Percentiles rank a stretch among this genome's conserved stretches.
Evolutionary conservation across 352 stramenopile species (phyloP).

Genomic region (Phytophthora pistaciae): DNA sequence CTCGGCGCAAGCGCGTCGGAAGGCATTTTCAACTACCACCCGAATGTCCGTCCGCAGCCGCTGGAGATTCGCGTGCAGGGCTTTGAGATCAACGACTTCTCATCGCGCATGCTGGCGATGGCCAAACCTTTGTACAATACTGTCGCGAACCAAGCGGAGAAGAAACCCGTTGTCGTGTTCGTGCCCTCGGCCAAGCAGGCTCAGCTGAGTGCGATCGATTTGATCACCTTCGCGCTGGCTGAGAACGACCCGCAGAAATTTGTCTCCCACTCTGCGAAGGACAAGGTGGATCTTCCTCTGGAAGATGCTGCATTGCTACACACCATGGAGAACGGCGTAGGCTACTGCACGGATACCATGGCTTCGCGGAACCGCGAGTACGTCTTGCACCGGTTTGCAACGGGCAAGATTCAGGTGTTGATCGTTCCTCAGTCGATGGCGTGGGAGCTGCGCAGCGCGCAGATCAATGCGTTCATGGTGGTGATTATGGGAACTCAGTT

Average conservation of each 20-base stretch:
- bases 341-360: slow-evolving; percentile 97
- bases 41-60: slow-evolving; percentile 95
- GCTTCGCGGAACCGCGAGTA: slow-evolving; percentile 88
- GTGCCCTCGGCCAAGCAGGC: slow-evolving; percentile 98
- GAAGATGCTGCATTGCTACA: slow-evolving; percentile 94
- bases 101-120: slow-evolving; percentile 98
- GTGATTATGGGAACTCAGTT: slow-evolving; percentile 98
- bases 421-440: slow-evolving; percentile 95
- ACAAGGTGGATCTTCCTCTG: slow-evolving; percentile 57
- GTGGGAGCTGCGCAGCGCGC: slow-evolving; percentile 87
- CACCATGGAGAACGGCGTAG: slow-evolving; percentile 95
- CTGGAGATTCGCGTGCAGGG: slow-evolving; percentile 98
- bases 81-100: slow-evolving; percentile 98
- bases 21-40: slow-evolving; percentile 77
- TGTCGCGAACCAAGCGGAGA: slow-evolving; percentile 86
- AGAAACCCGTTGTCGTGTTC: slow-evolving; percentile 96
- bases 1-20: slow-evolving; percentile 94
- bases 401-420: slow-evolving; percentile 92
- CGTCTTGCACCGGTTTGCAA: slow-evolving; percentile 91
- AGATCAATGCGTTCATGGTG: slow-evolving; percentile 92
- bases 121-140: slow-evolving; percentile 98
- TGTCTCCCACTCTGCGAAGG: slow-evolving; percentile 41
- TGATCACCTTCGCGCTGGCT: slow-evolving; percentile 97
- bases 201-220: slow-evolving; percentile 98
- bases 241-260: slow-evolving; percentile 86